Percentiles rank a stretch among this genome's conserved stretches.
Evolutionary conservation across 2,329 filamentous ascomycete genomes (phyloP).

Genomic region (Pseudogymnoascus sp.): DNA sequence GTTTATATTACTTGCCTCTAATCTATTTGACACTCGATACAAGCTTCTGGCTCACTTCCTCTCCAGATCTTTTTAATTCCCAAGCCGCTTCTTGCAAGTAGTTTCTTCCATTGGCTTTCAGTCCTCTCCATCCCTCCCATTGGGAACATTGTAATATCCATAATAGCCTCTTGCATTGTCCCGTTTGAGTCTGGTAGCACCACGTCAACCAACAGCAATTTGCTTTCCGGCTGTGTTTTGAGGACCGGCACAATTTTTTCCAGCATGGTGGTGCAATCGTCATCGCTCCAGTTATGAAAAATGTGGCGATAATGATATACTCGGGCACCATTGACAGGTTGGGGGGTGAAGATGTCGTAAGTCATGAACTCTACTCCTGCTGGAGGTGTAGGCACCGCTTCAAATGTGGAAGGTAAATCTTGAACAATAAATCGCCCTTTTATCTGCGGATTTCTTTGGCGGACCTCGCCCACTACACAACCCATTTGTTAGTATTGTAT

Average conservation of each 20-base stretch:
- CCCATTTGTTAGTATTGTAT: background rate
- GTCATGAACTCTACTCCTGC: constrained; percentile 26
- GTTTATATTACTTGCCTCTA: background rate
- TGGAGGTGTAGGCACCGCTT: constrained; percentile 14
- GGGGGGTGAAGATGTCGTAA: constrained; percentile 26
- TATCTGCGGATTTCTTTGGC: constrained; percentile 16
- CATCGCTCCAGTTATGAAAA: constrained; percentile 22
- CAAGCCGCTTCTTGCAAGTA: constrained; percentile 19
- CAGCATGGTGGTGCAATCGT: constrained; percentile 17
- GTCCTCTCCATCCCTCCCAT: constrained; percentile 21
- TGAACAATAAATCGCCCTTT: constrained; percentile 22
- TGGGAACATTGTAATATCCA: constrained; percentile 21
- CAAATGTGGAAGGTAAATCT: constrained; percentile 20
- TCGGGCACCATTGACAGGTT: constrained; percentile 18
- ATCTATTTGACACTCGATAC: constrained; percentile 11
- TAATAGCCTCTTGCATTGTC: constrained; percentile 20
- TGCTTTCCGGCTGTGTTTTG: constrained; percentile 18
- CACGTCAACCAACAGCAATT: constrained; percentile 21
- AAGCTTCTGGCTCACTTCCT: constrained; percentile 20
- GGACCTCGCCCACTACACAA: constrained; percentile 16
- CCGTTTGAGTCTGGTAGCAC: constrained; percentile 20
- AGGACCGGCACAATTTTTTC: constrained; percentile 17
- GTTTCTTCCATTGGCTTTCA: constrained; percentile 19
- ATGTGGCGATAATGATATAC: constrained; percentile 21
- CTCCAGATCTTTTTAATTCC: constrained; percentile 23